Percentiles rank a stretch among this genome's conserved stretches.
phyloP scores from a whole-genome alignment of 345 rosid genomes.

The Syzygium aqueum region DNA sequence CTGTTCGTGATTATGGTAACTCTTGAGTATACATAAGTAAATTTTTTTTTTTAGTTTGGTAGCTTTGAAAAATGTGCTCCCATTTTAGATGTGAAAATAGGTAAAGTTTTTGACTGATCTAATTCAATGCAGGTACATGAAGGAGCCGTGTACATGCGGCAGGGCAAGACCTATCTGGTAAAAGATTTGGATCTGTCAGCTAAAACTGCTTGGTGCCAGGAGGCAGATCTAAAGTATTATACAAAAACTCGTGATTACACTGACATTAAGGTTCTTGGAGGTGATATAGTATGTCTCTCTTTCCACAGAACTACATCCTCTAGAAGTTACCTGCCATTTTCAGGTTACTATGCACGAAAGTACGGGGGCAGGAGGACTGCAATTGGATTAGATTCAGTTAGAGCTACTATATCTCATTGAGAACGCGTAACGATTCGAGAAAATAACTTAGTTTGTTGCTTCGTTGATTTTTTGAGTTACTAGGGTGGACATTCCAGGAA shows the following conservation, averaged over 20 bases:
- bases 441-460: not conserved
- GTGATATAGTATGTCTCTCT: slow-evolving; percentile 50
- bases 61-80: not conserved
- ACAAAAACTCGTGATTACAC: slow-evolving; percentile 79
- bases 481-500: not conserved
- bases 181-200: slow-evolving; percentile 45
- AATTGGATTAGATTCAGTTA: not conserved
- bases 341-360: not conserved
- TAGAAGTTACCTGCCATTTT: not conserved
- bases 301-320: not conserved
- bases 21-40: not conserved
- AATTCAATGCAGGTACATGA: slow-evolving; percentile 48
- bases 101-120: not conserved
- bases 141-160: slow-evolving; percentile 86
- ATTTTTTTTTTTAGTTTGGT: not conserved
- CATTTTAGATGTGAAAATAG: not conserved
- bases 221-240: slow-evolving; percentile 61
- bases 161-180: slow-evolving; percentile 81
- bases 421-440: not conserved
- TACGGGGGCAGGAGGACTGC: not conserved
- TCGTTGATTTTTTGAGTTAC: not conserved
- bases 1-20: not conserved
- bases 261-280: slow-evolving; percentile 65
- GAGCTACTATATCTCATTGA: not conserved
- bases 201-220: slow-evolving; percentile 64